These are phyloP conservation scores for Bonia amplexicaulis DNA, from an alignment of 176 grass and related monocot genomes.

Conservation along the genomic window DNA sequence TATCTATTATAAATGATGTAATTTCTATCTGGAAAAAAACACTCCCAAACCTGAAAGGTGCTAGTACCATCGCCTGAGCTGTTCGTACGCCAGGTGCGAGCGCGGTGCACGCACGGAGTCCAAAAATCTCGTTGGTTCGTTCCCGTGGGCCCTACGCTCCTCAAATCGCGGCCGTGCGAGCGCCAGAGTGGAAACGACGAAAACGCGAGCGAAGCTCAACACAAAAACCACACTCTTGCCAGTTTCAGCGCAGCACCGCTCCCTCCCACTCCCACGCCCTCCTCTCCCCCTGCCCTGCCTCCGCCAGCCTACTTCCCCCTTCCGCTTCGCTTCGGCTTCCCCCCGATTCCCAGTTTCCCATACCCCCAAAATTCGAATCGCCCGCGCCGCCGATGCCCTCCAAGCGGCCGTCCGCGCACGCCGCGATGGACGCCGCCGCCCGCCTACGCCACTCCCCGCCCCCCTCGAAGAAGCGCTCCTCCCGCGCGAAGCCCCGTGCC, in stretches of 20 bases:
- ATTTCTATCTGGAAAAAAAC: too few species aligned
- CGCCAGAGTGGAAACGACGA: background rate
- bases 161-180: background rate
- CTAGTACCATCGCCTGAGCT: background rate
- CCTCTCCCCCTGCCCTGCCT: background rate
- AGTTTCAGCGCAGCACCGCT: background rate
- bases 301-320: background rate
- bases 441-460: constrained; percentile 2
- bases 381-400: constrained; percentile 44
- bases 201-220: background rate
- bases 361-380: constrained; percentile 37
- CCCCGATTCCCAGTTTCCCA: background rate
- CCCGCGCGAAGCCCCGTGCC: constrained; percentile 29
- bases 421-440: constrained; percentile 15
- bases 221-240: background rate
- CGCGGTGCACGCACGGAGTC: background rate
- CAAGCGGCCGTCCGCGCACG: constrained; percentile 37
- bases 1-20: too few species aligned
- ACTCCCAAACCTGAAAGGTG: too few species aligned
- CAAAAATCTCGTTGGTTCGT: background rate
- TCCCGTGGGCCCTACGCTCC: background rate
- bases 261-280: background rate
- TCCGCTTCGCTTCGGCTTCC: background rate
- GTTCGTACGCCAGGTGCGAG: background rate
- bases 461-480: constrained; percentile 40